A percentile compares a stretch with the other conserved stretches of the same genome.
Conservation (phyloP, 768 basidiomycete species). For the Pleurotus citrinopileatus region DNA sequence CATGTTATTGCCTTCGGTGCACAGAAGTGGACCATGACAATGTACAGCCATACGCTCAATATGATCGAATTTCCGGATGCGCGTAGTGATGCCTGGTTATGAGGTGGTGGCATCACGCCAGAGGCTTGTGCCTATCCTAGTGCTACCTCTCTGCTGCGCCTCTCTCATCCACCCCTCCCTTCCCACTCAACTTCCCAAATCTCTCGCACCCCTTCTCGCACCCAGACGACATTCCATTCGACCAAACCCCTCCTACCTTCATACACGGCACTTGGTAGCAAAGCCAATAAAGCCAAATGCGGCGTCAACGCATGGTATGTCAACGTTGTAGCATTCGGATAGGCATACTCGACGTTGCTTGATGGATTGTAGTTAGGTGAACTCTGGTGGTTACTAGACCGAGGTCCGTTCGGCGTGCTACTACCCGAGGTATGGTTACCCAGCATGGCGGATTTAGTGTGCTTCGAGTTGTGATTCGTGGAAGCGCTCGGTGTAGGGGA, state of each 20-base stretch:
- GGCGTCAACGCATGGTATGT: conserved; percentile 81
- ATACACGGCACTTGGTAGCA: conserved; percentile 71
- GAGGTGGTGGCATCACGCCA: too few relatives aligned
- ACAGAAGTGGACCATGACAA: too few relatives aligned
- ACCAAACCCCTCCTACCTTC: conserved; percentile 72
- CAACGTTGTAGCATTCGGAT: conserved; percentile 54
- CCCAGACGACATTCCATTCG: conserved; percentile 86
- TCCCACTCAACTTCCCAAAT: conserved; percentile 77
- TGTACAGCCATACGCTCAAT: too few relatives aligned
- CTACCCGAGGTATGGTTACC: conserved; percentile 15
- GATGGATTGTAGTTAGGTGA: not conserved
- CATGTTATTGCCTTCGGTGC: not conserved
- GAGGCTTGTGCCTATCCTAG: too few relatives aligned
- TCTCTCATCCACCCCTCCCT: conserved; percentile 32
- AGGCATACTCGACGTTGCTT: conserved; percentile 5
- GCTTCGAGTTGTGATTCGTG: conserved; percentile 17
- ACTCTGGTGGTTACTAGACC: not conserved
- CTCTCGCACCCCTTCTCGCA: conserved; percentile 79
- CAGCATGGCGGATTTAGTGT: conserved; percentile 20
- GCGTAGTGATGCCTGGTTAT: too few relatives aligned
- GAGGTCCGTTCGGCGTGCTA: conserved; percentile 14
- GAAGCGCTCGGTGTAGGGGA: conserved; percentile 9
- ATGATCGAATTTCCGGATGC: too few relatives aligned
- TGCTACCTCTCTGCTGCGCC: too few relatives aligned
- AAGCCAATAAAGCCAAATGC: conserved; percentile 65